Conservation (phyloP, 1,139 yeast species). For the Nakaseomyces delphensis region DNA sequence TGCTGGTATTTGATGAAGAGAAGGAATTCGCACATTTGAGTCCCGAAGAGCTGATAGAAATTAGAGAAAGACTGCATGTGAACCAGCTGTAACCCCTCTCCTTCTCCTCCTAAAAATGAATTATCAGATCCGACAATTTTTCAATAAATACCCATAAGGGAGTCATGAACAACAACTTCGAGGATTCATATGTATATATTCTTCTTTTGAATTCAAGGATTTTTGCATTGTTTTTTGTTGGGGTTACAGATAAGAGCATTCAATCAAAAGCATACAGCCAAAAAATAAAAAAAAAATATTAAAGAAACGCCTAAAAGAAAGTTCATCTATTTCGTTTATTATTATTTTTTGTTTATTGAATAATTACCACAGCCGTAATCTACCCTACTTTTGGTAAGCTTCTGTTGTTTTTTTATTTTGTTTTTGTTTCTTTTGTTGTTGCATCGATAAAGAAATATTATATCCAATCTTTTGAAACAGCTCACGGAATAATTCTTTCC, state of each 20-base stretch:
- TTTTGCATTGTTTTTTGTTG: background rate
- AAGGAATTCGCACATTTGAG: conserved; percentile 25
- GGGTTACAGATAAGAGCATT: background rate
- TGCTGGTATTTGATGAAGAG: conserved; percentile 19
- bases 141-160: background rate
- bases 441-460: too few species aligned
- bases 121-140: background rate
- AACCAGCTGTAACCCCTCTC: background rate
- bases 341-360: too few species aligned
- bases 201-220: background rate
- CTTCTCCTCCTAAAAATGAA: background rate
- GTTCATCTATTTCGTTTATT: too few species aligned
- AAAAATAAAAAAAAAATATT: background rate
- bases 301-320: background rate
- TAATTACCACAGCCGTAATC: too few species aligned
- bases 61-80: conserved; percentile 16
- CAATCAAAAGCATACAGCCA: background rate
- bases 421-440: too few species aligned
- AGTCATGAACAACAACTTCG: background rate
- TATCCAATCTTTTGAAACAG: too few species aligned
- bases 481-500: too few species aligned
- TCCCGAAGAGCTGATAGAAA: conserved; percentile 21
- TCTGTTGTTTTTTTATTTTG: too few species aligned
- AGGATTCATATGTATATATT: background rate
- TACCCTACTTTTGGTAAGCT: too few species aligned